Percentiles rank a stretch among this genome's conserved stretches.
Evolutionary conservation across 345 rosid species (phyloP).

Genomic region (Salix brachista): DNA sequence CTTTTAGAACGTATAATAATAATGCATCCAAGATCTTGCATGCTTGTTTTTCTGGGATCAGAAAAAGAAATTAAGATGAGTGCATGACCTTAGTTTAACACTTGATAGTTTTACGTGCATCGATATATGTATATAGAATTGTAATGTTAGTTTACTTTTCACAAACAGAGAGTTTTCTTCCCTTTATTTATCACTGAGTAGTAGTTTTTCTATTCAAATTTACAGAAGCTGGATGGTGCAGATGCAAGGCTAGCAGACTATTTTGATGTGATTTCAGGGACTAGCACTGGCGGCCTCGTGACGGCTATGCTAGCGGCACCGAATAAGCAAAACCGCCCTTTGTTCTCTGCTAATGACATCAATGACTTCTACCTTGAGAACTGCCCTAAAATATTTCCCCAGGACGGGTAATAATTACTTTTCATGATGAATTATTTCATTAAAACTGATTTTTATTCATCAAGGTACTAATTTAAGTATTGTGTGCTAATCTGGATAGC

Average conservation of each 20-base stretch:
- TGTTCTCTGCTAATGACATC: slow-evolving; percentile 64
- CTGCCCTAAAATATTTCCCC: slow-evolving; percentile 19
- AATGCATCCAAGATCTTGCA: no score
- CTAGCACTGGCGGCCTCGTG: slow-evolving; percentile 50
- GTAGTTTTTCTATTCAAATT: background rate
- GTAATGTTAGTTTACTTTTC: no score
- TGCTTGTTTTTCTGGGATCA: no score
- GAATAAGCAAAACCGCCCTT: slow-evolving; percentile 48
- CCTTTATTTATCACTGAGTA: background rate
- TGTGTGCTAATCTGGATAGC: background rate
- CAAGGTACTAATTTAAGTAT: background rate
- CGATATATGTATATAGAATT: no score
- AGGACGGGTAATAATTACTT: background rate
- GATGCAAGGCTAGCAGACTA: slow-evolving; percentile 46
- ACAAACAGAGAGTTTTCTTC: background rate
- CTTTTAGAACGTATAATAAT: no score
- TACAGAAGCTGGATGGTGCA: slow-evolving; percentile 64
- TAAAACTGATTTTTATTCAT: no score
- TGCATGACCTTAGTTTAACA: no score
- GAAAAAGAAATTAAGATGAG: no score
- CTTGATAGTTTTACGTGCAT: no score
- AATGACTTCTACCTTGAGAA: slow-evolving; percentile 21
- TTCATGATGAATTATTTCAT: background rate
- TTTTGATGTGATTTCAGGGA: no score
- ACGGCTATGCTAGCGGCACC: slow-evolving; percentile 65